phyloP scores from a whole-genome alignment of 2,329 filamentous ascomycete species.

The Lecanicillium sp. region DNA sequence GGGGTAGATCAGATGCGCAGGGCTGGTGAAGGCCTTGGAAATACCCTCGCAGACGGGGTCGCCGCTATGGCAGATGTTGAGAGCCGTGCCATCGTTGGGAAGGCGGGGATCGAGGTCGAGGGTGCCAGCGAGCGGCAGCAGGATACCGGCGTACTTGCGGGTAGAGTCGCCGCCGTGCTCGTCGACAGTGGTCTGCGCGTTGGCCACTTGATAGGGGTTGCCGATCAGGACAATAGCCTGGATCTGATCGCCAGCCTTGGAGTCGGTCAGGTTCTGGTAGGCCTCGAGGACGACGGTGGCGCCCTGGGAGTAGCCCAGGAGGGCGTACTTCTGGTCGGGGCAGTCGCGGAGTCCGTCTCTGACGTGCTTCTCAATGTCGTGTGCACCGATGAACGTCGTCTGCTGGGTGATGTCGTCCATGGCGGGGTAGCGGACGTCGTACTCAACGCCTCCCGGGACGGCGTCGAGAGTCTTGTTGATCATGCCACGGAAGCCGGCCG shows the following conservation, averaged over 20 bases:
- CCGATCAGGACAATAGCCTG: conserved; percentile 1
- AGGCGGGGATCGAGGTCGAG: neutral
- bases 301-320: conserved; percentile 1
- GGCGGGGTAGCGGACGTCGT: neutral
- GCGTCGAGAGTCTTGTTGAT: neutral
- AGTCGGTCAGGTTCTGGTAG: neutral
- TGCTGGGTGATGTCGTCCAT: neutral
- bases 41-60: neutral
- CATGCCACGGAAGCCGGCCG: neutral
- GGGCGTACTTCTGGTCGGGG: conserved; percentile 2
- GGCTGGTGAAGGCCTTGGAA: neutral
- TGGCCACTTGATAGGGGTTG: conserved; percentile 1
- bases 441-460: neutral
- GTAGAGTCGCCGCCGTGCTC: neutral
- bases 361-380: neutral
- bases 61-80: neutral
- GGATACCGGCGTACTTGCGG: neutral
- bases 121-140: neutral
- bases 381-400: neutral
- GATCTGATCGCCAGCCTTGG: neutral
- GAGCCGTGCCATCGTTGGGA: neutral
- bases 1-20: neutral
- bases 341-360: neutral
- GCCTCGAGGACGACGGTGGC: neutral
- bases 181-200: neutral